Evolutionary conservation across 306 rosid species (phyloP).

Genomic region (Vigna unguiculata): DNA sequence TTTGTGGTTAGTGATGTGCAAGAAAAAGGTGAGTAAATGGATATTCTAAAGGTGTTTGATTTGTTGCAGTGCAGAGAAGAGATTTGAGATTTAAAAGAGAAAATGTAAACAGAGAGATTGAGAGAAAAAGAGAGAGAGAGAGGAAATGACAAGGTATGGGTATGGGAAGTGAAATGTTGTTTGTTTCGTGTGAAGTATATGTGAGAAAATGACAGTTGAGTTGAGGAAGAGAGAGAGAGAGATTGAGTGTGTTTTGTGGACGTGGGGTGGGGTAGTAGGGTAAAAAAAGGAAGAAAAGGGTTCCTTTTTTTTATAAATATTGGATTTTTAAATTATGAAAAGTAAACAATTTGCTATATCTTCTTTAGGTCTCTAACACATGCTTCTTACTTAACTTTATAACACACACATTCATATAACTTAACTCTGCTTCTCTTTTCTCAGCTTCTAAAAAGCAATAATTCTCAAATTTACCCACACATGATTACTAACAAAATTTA

Average conservation of each 20-base stretch:
- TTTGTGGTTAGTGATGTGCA: too few species aligned
- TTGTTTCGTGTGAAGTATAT: conserved; percentile 94
- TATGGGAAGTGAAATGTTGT: conserved; percentile 94
- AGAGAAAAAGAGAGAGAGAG: conserved; percentile 39
- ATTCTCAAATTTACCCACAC: conserved; percentile 39
- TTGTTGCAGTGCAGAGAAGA: conserved; percentile 85
- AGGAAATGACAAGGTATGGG: conserved; percentile 65
- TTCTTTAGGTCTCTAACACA: conserved; percentile 45
- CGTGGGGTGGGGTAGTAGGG: conserved; percentile 63
- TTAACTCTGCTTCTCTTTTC: conserved; percentile 50
- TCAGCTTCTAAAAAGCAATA: not conserved
- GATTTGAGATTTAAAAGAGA: conserved; percentile 64
- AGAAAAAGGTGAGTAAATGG: conserved; percentile 24
- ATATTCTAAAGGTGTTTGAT: conserved; percentile 48
- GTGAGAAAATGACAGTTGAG: conserved; percentile 97
- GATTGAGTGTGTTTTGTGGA: conserved; percentile 43
- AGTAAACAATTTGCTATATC: not conserved
- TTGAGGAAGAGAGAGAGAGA: conserved; percentile 44
- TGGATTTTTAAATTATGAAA: conserved; percentile 38
- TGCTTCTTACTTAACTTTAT: conserved; percentile 29
- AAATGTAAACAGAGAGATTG: conserved; percentile 42
- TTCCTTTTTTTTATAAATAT: conserved; percentile 35
- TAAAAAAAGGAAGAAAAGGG: conserved; percentile 49
- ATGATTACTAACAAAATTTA: not conserved
- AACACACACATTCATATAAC: conserved; percentile 46